Evolutionary conservation across 2,329 filamentous ascomycete genomes (phyloP).

Genomic region (Peltaster fructicola): DNA sequence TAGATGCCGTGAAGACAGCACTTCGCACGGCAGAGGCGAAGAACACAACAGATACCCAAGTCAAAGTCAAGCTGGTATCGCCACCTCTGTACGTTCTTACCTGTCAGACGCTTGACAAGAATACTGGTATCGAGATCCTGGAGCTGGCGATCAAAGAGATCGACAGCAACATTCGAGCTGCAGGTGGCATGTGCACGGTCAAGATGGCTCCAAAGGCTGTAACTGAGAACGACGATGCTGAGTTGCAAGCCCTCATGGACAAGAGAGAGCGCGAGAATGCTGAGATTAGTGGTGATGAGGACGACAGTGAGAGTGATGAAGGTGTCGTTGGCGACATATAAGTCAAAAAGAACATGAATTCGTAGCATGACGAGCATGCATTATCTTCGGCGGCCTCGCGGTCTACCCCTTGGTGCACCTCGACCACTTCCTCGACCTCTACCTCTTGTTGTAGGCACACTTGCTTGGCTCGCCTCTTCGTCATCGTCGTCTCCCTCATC

Average conservation of each 20-base stretch:
- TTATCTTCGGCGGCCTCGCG: no score
- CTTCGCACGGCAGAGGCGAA: constrained; percentile 79
- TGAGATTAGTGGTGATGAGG: constrained; percentile 95
- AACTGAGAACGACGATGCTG: constrained; percentile 93
- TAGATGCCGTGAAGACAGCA: constrained; percentile 91
- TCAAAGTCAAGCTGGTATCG: constrained; percentile 97
- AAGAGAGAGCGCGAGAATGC: constrained; percentile 96
- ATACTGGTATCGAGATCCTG: constrained; percentile 61
- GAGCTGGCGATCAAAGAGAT: constrained; percentile 85
- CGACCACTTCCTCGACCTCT: constrained; percentile 2
- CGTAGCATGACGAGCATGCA: constrained; percentile 3
- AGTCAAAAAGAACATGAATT: background rate
- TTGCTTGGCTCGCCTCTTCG: constrained; percentile 5
- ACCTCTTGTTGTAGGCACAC: constrained; percentile 5
- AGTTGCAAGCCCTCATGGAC: constrained; percentile 95
- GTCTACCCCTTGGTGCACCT: constrained; percentile 1
- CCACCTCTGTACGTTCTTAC: constrained; percentile 94
- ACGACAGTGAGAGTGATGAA: constrained; percentile 87
- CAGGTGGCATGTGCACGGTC: constrained; percentile 65
- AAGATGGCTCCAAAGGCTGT: constrained; percentile 99
- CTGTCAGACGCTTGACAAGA: constrained; percentile 89
- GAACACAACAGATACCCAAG: constrained; percentile 81
- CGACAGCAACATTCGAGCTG: constrained; percentile 56
- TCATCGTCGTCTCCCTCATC: constrained; percentile 9
- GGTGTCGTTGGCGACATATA: constrained; percentile 41